Evolutionary conservation across 202 grass and related monocot species (phyloP).

Genomic region (Zoysia matrella): DNA sequence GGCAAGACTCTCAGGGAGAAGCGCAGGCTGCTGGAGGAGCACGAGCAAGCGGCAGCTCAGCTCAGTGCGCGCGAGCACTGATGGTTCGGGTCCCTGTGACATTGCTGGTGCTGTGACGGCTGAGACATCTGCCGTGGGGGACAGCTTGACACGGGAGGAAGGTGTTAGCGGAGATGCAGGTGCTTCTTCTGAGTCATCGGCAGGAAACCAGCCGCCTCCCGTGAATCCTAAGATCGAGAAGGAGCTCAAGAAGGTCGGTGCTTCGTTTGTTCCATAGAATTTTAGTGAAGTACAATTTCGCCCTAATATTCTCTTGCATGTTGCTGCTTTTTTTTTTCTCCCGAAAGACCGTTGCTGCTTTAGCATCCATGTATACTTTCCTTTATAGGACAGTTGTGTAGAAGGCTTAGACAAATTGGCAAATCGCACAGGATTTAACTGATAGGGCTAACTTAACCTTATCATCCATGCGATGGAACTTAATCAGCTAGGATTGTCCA

Average conservation of each 20-base stretch:
- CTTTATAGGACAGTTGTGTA: not conserved
- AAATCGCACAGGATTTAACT: not conserved
- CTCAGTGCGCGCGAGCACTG: constrained; percentile 24
- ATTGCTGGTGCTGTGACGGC: constrained; percentile 36
- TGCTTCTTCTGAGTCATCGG: constrained; percentile 11
- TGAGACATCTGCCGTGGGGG: constrained; percentile 40
- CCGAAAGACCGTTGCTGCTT: not conserved
- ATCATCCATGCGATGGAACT: not conserved
- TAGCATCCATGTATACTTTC: constrained; percentile 12
- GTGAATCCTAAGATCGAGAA: constrained; percentile 72
- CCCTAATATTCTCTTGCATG: too few relatives aligned
- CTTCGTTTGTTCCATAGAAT: not conserved
- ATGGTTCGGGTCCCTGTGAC: constrained; percentile 46
- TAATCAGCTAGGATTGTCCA: not conserved
- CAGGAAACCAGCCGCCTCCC: constrained; percentile 27
- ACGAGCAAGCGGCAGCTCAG: not conserved
- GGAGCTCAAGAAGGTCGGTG: constrained; percentile 87
- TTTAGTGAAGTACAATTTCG: not conserved
- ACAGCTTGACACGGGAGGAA: constrained; percentile 35
- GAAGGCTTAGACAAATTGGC: not conserved
- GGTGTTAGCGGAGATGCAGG: constrained; percentile 15
- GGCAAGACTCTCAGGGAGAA: constrained; percentile 17
- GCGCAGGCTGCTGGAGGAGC: not conserved
- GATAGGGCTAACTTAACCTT: not conserved
- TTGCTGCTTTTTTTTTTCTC: too few relatives aligned